Conservation (phyloP, 2,329 filamentous ascomycete species). For the Myriangium duriaei region DNA sequence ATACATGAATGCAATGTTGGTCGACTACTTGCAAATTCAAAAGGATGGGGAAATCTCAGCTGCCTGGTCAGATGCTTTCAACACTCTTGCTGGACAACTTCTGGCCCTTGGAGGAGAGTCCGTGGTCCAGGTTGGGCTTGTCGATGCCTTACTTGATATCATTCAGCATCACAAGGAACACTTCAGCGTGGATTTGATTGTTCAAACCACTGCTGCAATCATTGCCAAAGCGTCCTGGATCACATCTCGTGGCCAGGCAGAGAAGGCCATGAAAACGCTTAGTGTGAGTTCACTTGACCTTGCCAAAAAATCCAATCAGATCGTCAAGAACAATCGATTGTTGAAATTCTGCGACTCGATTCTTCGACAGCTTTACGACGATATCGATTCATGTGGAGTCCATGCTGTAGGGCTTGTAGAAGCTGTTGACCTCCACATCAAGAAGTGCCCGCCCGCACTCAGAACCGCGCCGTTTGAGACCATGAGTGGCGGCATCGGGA, state of each 20-base stretch:
- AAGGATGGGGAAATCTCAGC: neutral
- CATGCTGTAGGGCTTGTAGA: constrained; percentile 40
- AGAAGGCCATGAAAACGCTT: constrained; percentile 51
- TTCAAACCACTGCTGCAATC: constrained; percentile 14
- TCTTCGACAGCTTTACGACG: neutral
- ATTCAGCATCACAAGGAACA: neutral
- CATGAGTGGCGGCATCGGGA: constrained; percentile 23
- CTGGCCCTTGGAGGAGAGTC: constrained; percentile 4
- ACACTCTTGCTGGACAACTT: neutral
- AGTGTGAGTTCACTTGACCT: constrained; percentile 44
- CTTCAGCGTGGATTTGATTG: neutral
- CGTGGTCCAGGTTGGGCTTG: constrained; percentile 9
- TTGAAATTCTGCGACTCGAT: neutral
- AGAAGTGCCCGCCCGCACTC: constrained; percentile 29
- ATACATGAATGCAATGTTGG: neutral
- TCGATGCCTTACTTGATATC: constrained; percentile 10
- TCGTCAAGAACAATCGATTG: constrained; percentile 26
- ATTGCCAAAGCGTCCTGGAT: constrained; percentile 33
- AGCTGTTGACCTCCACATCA: constrained; percentile 38
- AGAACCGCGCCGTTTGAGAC: constrained; percentile 14
- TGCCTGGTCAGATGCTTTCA: constrained; percentile 1
- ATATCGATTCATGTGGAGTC: constrained; percentile 12
- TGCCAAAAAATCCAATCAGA: constrained; percentile 21
- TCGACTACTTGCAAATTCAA: neutral
- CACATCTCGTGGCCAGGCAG: constrained; percentile 49